Percentiles rank a stretch among this genome's conserved stretches.
These are phyloP conservation scores for Torulaspora gathmanii DNA, from an alignment of 805 yeast species.

Conservation along the genomic window DNA sequence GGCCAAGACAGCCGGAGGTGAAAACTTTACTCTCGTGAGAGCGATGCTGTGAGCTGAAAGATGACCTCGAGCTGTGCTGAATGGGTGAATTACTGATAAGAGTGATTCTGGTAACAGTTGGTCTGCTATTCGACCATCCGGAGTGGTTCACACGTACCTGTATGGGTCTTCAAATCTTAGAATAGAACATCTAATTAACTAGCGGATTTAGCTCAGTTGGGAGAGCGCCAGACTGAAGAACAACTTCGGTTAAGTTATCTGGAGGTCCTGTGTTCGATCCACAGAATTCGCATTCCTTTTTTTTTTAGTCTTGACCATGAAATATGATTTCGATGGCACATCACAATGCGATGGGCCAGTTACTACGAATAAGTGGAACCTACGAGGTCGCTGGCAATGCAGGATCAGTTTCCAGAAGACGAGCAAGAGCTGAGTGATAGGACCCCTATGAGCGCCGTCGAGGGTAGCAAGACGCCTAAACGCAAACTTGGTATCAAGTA, in stretches of 20 bases:
- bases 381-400: background rate
- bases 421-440: conserved; percentile 5
- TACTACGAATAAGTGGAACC: background rate
- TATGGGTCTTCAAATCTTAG: background rate
- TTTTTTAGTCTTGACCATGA: background rate
- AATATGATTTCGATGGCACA: background rate
- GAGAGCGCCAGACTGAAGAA: conserved; percentile 44
- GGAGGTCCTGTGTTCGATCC: conserved; percentile 82
- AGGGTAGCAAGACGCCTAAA: conserved; percentile 1
- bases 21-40: too few relatives aligned
- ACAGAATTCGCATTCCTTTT: conserved; percentile 50
- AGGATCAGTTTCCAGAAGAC: conserved; percentile 6
- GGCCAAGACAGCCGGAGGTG: too few relatives aligned
- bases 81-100: too few relatives aligned
- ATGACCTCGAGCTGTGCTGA: too few relatives aligned
- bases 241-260: conserved; percentile 31
- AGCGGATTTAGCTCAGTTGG: conserved; percentile 44
- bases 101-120: too few relatives aligned
- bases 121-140: too few relatives aligned
- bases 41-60: too few relatives aligned
- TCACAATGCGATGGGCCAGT: background rate
- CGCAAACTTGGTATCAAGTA: conserved; percentile 55
- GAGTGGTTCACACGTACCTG: background rate
- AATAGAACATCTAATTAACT: background rate
- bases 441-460: conserved; percentile 1